Evolutionary conservation across 2,329 filamentous ascomycete species (phyloP), one percentile per base, ranked within the genome.

Genomic region (Fusarium sterilihyphosum): DNA sequence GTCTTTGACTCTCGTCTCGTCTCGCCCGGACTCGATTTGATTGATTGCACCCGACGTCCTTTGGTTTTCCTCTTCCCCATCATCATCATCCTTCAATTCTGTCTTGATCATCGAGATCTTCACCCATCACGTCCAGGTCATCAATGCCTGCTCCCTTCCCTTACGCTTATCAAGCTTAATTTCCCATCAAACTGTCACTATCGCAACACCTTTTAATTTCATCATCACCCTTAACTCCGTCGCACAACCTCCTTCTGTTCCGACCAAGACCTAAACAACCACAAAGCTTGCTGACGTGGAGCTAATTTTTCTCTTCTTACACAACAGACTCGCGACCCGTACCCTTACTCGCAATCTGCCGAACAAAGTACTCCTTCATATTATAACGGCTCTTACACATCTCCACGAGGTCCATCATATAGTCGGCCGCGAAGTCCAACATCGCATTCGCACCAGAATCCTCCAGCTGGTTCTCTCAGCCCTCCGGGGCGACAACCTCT

Each of bases 301-400:
- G 72, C 72, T 74, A 76, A 78, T 76, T 70, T 77, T 77, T 77
- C 59, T 64, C 57, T 74, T 73, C 72, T 72, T 53, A 67, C 62
- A 66, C 62, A 65, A 65, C 79, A 89, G 87, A 81, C 82, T 78
- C 87, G 85, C 79, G 88, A 90, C 74, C 80, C 85, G 38, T 89
- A 89, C 82, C 81, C 79, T 64, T 88, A 88, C 80, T 79, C 85
- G 54, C 81, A 82, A 73, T 68, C 85, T 47, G 78, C 81, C 71
- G 86, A 88, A 67, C 82, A 86, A 49, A 83, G 80, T 65, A 79
- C 81, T 59, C 67, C 81, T 38, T 78, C 86, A 53, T 89, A 88
- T 74, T 86, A 86, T 80, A 87, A 86, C 83, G 82, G 83, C 70
- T 80, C 80, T 76, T 87, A 88, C 79, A 84, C 84, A 59, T 89